Base-by-base conservation (phyloP, 345 rosid species). In the Kandelia obovata region DNA sequence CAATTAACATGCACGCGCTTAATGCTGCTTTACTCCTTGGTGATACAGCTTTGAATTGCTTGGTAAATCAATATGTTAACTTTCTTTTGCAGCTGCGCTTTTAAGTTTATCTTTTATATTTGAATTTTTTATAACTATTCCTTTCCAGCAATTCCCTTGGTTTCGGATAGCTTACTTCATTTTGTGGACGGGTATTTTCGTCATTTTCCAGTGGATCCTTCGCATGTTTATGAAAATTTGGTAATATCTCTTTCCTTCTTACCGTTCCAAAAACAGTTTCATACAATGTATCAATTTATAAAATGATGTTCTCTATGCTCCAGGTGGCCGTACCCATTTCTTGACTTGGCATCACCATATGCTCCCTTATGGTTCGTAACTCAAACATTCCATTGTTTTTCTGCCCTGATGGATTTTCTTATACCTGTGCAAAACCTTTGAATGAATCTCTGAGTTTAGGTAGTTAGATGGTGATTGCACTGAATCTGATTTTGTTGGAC, bases 261-360 rank as follows among this genome's bases (percentile, higher is more conserved):
- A 30, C 7, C 28, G 28, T 51, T 73, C 64, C 20, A 0, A 58
- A 32, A 20, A 46, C 52, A 13, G 17, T 31, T n/a, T 6, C 26
- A 5, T 62, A 52, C 58, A 55, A 23, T 63, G 67, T 55, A 75
- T 75, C 59, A 52, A 53, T 65, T 61, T 56, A 65, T 19, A 46
- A n/a, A 31, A 17, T 47, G 59, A 13, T 43, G 20, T 62, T 65
- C 46, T 58, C 25, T 63, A 25, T 66, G 2, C 57, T 76, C 19
- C 78, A 91, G 89, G 84, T 91, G 94, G 96, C 94, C 94, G 17
- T 88, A 85, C 70, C 87, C 90, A 59, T 91, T 87, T 75, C 88
- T 91, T 21, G 84, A 87, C 68, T 74, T 85, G 55, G 82, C 90
- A 16, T 65, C 81, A 10, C 66, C 79, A 35, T 71, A 70, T 80